phyloP scores from a whole-genome alignment of 225 moss, liverwort and hornwort species.

The Pseudoscleropodium purum region DNA sequence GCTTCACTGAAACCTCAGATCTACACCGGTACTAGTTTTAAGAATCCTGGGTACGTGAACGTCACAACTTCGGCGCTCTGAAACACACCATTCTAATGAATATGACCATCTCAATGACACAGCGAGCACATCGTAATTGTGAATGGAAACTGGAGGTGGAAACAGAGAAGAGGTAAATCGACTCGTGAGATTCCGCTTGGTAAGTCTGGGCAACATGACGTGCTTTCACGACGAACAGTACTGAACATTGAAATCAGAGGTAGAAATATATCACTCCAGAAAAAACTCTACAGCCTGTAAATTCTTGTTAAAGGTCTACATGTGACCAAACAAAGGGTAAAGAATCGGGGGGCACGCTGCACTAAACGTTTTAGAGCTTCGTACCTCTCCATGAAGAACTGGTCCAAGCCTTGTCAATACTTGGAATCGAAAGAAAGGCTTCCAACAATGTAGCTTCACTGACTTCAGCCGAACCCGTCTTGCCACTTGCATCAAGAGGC shows the following conservation, averaged over 20 bases:
- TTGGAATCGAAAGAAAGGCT: constrained; percentile 77
- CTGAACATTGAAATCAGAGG: background rate
- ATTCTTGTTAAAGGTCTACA: background rate
- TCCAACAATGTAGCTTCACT: constrained; percentile 70
- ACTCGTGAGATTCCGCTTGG: background rate
- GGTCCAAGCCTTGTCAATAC: constrained; percentile 89
- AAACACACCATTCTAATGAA: background rate
- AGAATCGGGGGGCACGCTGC: background rate
- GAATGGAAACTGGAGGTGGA: background rate
- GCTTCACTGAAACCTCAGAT: background rate
- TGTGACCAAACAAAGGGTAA: background rate
- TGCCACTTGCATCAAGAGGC: constrained; percentile 32
- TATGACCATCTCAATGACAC: background rate
- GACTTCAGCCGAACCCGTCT: constrained; percentile 32
- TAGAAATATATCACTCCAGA: background rate
- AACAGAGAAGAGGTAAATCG: background rate
- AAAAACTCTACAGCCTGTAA: background rate
- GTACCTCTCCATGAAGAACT: constrained; percentile 74
- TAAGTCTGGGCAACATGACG: background rate
- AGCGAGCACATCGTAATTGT: background rate
- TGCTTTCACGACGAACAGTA: background rate
- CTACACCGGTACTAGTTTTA: background rate
- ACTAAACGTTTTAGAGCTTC: background rate
- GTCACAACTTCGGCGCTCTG: background rate
- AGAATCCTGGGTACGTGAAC: too few relatives aligned